Evolutionary conservation across 768 basidiomycete genomes (phyloP).

Genomic region (Russula dissimulans): DNA sequence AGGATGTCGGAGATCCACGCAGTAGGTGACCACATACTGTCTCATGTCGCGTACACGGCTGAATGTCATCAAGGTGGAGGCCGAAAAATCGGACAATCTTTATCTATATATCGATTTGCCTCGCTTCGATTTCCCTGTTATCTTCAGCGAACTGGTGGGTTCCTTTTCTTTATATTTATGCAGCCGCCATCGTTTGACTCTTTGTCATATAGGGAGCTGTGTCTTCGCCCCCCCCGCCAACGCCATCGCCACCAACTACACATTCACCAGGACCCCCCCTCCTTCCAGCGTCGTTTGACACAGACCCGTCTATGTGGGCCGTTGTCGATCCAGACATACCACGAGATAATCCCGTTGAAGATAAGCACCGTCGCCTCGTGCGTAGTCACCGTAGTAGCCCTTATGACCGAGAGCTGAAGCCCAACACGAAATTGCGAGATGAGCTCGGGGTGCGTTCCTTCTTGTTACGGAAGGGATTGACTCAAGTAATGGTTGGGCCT

Average conservation of each 20-base stretch:
- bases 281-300: constrained; percentile 41
- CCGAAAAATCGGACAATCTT: constrained; percentile 86
- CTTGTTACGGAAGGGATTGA: neutral
- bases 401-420: constrained; percentile 91
- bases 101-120: constrained; percentile 95
- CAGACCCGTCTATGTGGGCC: constrained; percentile 74
- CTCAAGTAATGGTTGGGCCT: neutral
- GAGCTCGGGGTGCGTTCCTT: constrained; percentile 70
- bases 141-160: constrained; percentile 82
- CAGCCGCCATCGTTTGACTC: neutral
- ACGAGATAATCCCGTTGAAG: constrained; percentile 94
- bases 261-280: constrained; percentile 37
- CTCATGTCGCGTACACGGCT: neutral
- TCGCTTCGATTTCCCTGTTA: constrained; percentile 93
- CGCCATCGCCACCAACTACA: constrained; percentile 30
- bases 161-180: constrained; percentile 9
- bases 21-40: constrained; percentile 35
- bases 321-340: constrained; percentile 85
- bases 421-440: constrained; percentile 91
- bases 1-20: constrained; percentile 94
- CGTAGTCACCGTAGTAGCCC: constrained; percentile 93
- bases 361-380: constrained; percentile 89
- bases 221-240: constrained; percentile 28
- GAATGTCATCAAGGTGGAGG: constrained; percentile 53
- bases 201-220: constrained; percentile 4